Base-by-base conservation (phyloP, 2,329 filamentous ascomycete genomes). In the Lecanosticta acicola region DNA sequence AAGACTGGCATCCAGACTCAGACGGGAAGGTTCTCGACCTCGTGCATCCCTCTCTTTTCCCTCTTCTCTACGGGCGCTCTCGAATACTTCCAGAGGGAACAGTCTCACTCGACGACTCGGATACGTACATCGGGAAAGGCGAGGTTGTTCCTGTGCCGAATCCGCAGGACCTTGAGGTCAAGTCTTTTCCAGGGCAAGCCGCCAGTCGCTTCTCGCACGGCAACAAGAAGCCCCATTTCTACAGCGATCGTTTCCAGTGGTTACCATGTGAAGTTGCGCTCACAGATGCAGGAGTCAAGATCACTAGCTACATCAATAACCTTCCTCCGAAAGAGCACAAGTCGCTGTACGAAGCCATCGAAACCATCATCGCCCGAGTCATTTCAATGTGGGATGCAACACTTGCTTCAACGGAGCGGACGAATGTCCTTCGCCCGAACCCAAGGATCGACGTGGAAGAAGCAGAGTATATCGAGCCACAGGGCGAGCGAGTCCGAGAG, bases 41-140 rank as follows among this genome's bases (percentile, higher is more conserved):
- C 1, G 72, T 85, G 3, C 75, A 85, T 52, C 80, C 81, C 1
- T 84, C 79, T 0, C 66, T 85, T 4, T 85, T 74, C 52, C 80
- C 81, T 0, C 61, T 85, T 0, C 59, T 78, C 1, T 80, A 78
- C 53, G 77, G 76, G 0, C 62, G 63, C 11, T 72, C 71, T 2
- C 67, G 68, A 2, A 67, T 70, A 3, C 53, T 79, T 0, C 33
- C 53, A 8, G 55, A 64, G 3, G 59, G 56, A 3, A 51, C 46
- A 1, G 60, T 68, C 2, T 48, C 58, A 0, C 49, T 70, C 3
- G 38, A 54, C 1, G 58, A 65, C 21, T 66, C 62, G 17, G 50
- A 61, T 3, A 42, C 58, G 3, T 64, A 57, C 48, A 57, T 53
- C 9, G 66, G 64, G 5, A 59, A 54, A 20, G 67, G 67, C 3